Base-by-base conservation (phyloP, 2,329 filamentous ascomycete species). In the Leptographium galeiforme region DNA sequence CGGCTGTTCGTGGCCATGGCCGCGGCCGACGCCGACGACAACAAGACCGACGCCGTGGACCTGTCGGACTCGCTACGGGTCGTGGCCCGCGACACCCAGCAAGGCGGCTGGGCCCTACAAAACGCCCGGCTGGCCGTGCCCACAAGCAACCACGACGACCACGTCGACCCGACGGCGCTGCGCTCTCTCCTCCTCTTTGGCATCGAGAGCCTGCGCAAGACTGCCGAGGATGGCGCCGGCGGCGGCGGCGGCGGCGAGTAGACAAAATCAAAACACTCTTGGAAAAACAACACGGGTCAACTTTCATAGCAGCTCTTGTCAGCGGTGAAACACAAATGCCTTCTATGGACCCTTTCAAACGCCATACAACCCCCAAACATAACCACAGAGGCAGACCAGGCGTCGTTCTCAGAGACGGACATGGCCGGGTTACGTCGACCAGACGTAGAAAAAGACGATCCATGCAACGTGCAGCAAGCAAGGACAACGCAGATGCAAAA, bases 141-240 rank as follows among this genome's bases (percentile, higher is more conserved):
- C 12, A 60, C 57, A 40, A 60, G 59, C 25, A 48, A 48, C 7
- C 56, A 41, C 19, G 12, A 45, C 50, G 30, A 41, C 54, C 5
- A 33, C 32, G 53, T 63, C 3, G 68, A 72, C 25, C 60, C 65
- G 1, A 58, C 62, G 1, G 62, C 66, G 0, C 70, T 75, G 48
- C 62, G 74, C 18, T 65, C 67, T 6, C 64, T 65, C 51, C 61
- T 77, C 8, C 57, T 78, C 36, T 76, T 76, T 54, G 71, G 65
- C 16, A 68, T 68, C 1, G 74, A 75, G 58, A 70, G 66, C 41
- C 60, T 78, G 58, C 70, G 75, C 48, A 78, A 78, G 61, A 63
- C 64, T 6, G 62, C 56, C 40, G 67, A 66, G 11, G 69, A 61
- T 25, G 60, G 49, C 3, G 43, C 39, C n/a, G 48, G 53, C 4